phyloP scores from a whole-genome alignment of 202 grass and related monocot genomes.

The Zizania palustris region DNA sequence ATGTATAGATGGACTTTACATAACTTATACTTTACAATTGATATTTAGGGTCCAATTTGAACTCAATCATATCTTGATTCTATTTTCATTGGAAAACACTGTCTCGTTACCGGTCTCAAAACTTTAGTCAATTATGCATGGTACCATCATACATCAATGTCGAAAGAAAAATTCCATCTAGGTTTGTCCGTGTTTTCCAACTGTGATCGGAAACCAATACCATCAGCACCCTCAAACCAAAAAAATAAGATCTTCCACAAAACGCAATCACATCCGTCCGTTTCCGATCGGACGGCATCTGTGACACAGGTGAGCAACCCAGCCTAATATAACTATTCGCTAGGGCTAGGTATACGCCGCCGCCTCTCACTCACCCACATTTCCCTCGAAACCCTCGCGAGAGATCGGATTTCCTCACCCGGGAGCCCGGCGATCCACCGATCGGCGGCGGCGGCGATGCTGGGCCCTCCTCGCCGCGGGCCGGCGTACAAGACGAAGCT shows the following conservation, averaged over 20 bases:
- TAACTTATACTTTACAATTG: no score
- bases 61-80: neutral
- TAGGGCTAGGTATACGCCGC: neutral
- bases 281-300: neutral
- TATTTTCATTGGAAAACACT: neutral
- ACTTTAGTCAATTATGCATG: no score
- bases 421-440: neutral
- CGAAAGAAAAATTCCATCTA: no score
- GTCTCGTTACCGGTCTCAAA: no score
- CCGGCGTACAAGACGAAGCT: conserved; percentile 93
- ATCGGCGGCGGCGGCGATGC: conserved; percentile 26
- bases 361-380: neutral
- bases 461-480: conserved; percentile 55
- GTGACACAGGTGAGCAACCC: neutral
- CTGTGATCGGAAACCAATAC: no score
- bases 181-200: neutral
- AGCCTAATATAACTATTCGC: neutral
- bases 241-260: no score
- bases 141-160: no score
- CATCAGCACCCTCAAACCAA: no score
- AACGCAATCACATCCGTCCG: neutral
- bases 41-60: no score
- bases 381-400: conserved; percentile 26
- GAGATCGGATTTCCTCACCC: conserved; percentile 32
- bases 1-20: no score